Conservation (phyloP, 140 eudicot genomes). For the Ambrosia hybrid region DNA sequence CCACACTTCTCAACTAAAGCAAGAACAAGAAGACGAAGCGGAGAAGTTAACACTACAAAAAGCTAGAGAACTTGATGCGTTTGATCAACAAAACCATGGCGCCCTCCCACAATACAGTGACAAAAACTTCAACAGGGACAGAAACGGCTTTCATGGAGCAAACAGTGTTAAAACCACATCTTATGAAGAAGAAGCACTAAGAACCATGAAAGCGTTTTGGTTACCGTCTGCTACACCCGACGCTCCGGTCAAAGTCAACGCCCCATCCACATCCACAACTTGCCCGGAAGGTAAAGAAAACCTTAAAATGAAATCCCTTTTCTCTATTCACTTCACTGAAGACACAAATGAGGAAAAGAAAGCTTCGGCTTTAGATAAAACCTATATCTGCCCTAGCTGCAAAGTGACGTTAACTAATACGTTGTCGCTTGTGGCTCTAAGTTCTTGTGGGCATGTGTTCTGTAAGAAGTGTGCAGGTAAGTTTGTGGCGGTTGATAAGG, state of each 20-base stretch:
- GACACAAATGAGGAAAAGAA: constrained; percentile 55
- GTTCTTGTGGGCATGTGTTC: constrained; percentile 89
- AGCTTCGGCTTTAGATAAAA: constrained; percentile 46
- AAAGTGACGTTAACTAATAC: constrained; percentile 89
- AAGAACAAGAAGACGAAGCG: constrained; percentile 80
- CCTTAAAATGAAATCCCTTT: constrained; percentile 79
- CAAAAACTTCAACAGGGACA: constrained; percentile 59
- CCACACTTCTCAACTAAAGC: constrained; percentile 75
- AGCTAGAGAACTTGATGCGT: constrained; percentile 91
- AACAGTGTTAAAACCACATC: constrained; percentile 93
- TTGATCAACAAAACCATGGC: constrained; percentile 95
- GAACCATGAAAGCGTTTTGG: constrained; percentile 99
- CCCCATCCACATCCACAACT: constrained; percentile 70
- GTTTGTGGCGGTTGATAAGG: constrained; percentile 88
- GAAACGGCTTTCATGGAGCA: constrained; percentile 86
- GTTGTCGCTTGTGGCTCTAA: constrained; percentile 62
- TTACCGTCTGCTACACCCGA: constrained; percentile 95
- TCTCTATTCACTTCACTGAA: constrained; percentile 67
- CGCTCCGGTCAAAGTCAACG: constrained; percentile 76
- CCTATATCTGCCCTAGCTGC: constrained; percentile 81
- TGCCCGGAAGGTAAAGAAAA: constrained; percentile 95
- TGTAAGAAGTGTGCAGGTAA: constrained; percentile 90
- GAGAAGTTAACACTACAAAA: constrained; percentile 73
- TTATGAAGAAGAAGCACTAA: constrained; percentile 87
- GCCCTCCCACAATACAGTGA: constrained; percentile 90